Evolutionary conservation across 2,329 filamentous ascomycete species (phyloP), one percentile per base, ranked within the genome.

Genomic region (Penicillium sp.): DNA sequence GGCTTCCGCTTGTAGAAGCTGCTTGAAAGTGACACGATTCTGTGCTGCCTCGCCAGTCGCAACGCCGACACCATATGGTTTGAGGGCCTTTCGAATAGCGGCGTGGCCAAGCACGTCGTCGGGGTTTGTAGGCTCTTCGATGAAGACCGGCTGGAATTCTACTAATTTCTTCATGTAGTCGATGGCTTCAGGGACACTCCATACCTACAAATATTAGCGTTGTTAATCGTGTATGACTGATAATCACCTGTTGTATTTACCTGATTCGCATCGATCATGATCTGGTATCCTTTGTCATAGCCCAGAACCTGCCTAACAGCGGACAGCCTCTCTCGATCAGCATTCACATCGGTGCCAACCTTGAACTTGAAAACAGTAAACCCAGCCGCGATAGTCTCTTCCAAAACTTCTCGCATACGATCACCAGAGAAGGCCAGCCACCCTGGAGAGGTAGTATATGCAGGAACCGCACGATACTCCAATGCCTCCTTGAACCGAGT

Each of bases 1-100:
- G 59, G 91, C 90, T 53, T 87, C 88, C 1, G 84, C 80, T 70
- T 87, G 83, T 54, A 96, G 83, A 58, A 96, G 83, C 75, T 96
- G 91, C 81, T 96, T 96, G 83, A 96, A 96, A 66, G 95, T 84
- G 63, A 96, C 89, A 42, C 91, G 85, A 79, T 96, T 96, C 78
- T 96, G 91, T 77, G 90, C 94, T 90, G 95, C 95, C 77, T 96
- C 91, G 61, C 91, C 91, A 0, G 91, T 96, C 4, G 91, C 91
- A 6, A 96, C 91, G 54, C 90, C 90, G 0, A 88, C 85, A 65
- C 72, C 72, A 60, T 74, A 62, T 16, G 71, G 70, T 43, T 82
- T 81, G 8, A 96, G 84, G 4, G 90, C 91, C 60, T 93, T 87
- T 51, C 89, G 85, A 65, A 96, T 86, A 2, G 89, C 86, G 69